Evolutionary conservation across 257 asterid species (phyloP), one percentile per base, ranked within the genome.

Genomic region (Datura wrightii): DNA sequence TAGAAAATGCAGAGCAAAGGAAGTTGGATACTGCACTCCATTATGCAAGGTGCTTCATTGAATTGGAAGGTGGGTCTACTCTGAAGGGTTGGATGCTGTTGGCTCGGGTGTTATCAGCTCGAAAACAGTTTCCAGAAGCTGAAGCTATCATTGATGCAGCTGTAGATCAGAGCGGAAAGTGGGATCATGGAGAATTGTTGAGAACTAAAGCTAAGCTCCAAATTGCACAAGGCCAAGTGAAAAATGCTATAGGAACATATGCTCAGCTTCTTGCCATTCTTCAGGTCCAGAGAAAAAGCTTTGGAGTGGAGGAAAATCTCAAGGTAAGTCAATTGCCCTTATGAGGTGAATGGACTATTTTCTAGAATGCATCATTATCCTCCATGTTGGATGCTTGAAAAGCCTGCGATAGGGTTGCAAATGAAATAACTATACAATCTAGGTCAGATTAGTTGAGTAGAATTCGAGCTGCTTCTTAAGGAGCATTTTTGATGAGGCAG

Each of bases 1-100:
- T 94, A 85, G 98, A 94, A 88, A 87, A 90, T 86, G 98, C 98
- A 8, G 97, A 89, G 88, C 98, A 94, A 88, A 93, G 97, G 91
- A 94, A 96, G 91, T 89, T 93, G 93, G 96, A 93, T 85, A 86
- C 89, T n/a, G 95, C 99, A 13, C 88, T 96, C 87, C 55, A 83
- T 86, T 88, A 91, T 86, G 97, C 94, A 41, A 90, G 86, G 87
- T 34, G 60, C 80, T 87, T 94, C 88, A 84, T 94, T 79, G 83
- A 87, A 87, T 86, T 94, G 94, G 99, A 94, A 86, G 90, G 90
- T 8, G 94, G 97, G 18, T 94, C 94, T 82, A 90, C 87, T 84
- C 83, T 91, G 67, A 90, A 70, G 83, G 97, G 91, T 79, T 94
- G 98, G 98, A 76, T 93, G 76, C 89, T 96, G 86, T 82, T 93